Evolutionary conservation across 2,329 filamentous ascomycete species (phyloP), one percentile per base, ranked within the genome.

Genomic region (Waltergamsia citrina): DNA sequence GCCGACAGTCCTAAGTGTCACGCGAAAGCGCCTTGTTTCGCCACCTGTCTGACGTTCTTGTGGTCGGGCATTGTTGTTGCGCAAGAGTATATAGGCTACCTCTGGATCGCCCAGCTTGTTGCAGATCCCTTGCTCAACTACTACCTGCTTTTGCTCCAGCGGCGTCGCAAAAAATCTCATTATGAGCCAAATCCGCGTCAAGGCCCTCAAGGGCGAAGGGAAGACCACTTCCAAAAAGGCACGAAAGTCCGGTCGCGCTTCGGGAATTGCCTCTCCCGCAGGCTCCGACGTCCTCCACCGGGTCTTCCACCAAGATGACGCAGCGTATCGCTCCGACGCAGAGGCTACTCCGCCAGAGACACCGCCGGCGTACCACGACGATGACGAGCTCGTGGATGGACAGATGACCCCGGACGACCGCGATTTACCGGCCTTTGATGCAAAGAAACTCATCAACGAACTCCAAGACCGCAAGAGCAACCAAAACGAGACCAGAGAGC

Each of bases 391-490:
- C n/a, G 46, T 48, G n/a, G 62, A 60, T 44, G 27, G 21, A n/a
- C 14, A 7, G 14, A 5, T n/a, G 34, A 54, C 66, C 32, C 67
- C 69, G 18, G 29, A 32, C 12, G 29, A 32, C 20, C 29, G 29
- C 8, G 29, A 28, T 15, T 18, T 19, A 15, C 15, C 23, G 8
- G 18, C 23, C 7, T 84, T 82, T 71, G 70, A 76, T 36, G 47
- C 52, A 22, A 63, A 69, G 19, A 71, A 78, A 41, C 73, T 79
- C 38, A 77, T 93, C 41, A 68, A 80, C 31, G 77, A 83, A 44
- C 72, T 94, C 19, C 67, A 81, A 35, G 67, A 73, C 41, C 78
- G 84, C 47, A 94, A 93, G 66, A 77, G 81, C 43, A 85, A 80
- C 56, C 86, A 78, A 43, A 73, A 70, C 17, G 74, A 83, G 41